Conservation (phyloP, 768 basidiomycete species). For the Crucibulum laeve region DNA sequence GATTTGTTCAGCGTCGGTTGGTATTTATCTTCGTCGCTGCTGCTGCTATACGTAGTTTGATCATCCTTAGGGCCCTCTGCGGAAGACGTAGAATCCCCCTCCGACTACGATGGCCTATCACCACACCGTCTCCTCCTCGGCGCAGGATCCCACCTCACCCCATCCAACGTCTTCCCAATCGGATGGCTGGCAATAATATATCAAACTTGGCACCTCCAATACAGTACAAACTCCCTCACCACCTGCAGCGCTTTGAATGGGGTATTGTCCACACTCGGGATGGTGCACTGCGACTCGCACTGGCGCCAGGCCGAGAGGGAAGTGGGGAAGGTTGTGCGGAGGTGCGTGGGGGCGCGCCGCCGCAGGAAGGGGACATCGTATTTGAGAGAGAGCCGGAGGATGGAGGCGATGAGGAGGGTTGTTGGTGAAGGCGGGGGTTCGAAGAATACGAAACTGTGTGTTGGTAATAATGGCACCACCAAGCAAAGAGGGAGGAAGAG, state of each 20-base stretch:
- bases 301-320: conserved; percentile 27
- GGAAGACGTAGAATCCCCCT: too few relatives aligned
- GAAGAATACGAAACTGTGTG: conserved; percentile 24
- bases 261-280: conserved; percentile 31
- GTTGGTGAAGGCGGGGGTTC: conserved; percentile 28
- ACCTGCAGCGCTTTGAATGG: conserved; percentile 32
- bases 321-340: conserved; percentile 29
- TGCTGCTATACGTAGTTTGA: too few relatives aligned
- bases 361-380: conserved; percentile 32
- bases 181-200: conserved; percentile 32
- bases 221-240: conserved; percentile 27
- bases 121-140: neutral
- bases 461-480: neutral
- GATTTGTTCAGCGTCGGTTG: conserved; percentile 4
- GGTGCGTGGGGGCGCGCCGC: conserved; percentile 26
- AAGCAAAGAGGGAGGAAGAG: neutral
- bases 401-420: conserved; percentile 23
- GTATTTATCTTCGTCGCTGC: neutral
- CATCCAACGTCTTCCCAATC: conserved; percentile 30
- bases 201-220: conserved; percentile 27
- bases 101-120: too few relatives aligned
- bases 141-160: conserved; percentile 21
- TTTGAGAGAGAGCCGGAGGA: conserved; percentile 33
- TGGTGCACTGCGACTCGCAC: conserved; percentile 28
- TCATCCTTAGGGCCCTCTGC: too few relatives aligned